Evolutionary conservation across 192 early-diverging fungal genomes (phyloP).

Genomic region (Nowakowskiella sp.): DNA sequence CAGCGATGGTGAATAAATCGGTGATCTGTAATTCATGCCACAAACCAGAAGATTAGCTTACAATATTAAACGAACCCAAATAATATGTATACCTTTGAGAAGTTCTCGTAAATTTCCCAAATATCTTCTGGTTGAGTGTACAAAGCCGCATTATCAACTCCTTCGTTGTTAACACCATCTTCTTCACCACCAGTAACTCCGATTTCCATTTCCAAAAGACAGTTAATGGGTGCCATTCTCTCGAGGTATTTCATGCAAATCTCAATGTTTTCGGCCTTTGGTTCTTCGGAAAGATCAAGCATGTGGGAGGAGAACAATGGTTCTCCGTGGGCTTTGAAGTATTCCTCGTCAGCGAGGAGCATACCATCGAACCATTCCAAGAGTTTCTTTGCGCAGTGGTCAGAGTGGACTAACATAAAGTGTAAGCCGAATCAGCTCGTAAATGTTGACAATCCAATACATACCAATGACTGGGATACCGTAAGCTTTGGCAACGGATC

Average conservation of each 20-base stretch:
- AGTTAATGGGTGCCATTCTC: constrained; percentile 82
- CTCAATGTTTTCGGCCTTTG: constrained; percentile 89
- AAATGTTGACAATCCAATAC: constrained; percentile 18
- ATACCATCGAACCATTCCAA: constrained; percentile 97
- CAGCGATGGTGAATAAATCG: constrained; percentile 90
- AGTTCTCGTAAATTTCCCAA: constrained; percentile 86
- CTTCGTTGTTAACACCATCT: constrained; percentile 95
- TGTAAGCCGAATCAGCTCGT: constrained; percentile 1
- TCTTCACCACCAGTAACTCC: constrained; percentile 98
- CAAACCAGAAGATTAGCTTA: constrained; percentile 2
- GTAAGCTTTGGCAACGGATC: constrained; percentile 74
- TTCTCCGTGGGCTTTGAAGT: constrained; percentile 88
- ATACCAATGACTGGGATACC: constrained; percentile 59
- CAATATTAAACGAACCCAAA: background rate
- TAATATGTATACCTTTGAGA: constrained; percentile 44
- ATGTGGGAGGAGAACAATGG: constrained; percentile 97
- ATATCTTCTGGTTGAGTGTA: constrained; percentile 97
- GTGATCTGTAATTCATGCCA: constrained; percentile 41
- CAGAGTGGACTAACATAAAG: constrained; percentile 63
- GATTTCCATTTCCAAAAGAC: constrained; percentile 95
- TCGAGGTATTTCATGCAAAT: constrained; percentile 84
- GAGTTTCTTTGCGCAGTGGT: constrained; percentile 96
- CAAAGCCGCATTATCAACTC: constrained; percentile 79
- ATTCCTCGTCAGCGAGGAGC: constrained; percentile 87
- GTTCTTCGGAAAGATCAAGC: constrained; percentile 92